Conservation (phyloP, 345 rosid species). For the Salix dunnii region DNA sequence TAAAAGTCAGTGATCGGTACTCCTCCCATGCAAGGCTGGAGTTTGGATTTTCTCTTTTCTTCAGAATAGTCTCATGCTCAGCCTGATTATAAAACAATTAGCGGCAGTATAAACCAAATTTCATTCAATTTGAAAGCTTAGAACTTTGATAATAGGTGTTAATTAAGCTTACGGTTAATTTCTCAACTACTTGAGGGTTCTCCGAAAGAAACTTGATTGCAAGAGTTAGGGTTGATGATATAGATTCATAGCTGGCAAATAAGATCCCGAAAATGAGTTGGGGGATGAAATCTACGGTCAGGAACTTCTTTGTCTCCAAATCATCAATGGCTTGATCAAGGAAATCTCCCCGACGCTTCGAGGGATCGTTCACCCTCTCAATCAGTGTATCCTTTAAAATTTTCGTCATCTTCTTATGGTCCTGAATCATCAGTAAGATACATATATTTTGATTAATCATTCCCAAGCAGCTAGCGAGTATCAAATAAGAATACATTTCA, state of each 20-base stretch:
- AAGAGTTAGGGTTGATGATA: constrained; percentile 10
- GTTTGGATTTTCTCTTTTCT: constrained; percentile 10
- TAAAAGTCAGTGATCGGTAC: constrained; percentile 22
- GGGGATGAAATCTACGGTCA: constrained; percentile 24
- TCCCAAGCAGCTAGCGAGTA: no score
- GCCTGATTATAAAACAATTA: constrained; percentile 6
- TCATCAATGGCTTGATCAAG: constrained; percentile 22
- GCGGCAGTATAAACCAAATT: no score
- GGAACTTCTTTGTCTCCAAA: constrained; percentile 19
- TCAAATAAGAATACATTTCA: not conserved
- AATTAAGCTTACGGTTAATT: constrained; percentile 19
- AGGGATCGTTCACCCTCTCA: not conserved
- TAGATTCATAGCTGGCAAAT: constrained; percentile 16
- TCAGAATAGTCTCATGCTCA: constrained; percentile 16
- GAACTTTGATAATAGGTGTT: no score
- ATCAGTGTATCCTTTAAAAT: not conserved
- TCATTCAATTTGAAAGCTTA: not conserved
- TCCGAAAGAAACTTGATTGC: constrained; percentile 30
- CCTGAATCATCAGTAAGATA: not conserved
- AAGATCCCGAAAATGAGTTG: constrained; percentile 20
- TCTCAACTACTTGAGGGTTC: constrained; percentile 29
- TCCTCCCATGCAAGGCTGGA: constrained; percentile 12
- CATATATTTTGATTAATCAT: not conserved
- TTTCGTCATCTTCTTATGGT: not conserved
- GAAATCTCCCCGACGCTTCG: constrained; percentile 1